Evolutionary conservation across 305 asterid genomes (phyloP).

Genomic region (Plantago coronopus): DNA sequence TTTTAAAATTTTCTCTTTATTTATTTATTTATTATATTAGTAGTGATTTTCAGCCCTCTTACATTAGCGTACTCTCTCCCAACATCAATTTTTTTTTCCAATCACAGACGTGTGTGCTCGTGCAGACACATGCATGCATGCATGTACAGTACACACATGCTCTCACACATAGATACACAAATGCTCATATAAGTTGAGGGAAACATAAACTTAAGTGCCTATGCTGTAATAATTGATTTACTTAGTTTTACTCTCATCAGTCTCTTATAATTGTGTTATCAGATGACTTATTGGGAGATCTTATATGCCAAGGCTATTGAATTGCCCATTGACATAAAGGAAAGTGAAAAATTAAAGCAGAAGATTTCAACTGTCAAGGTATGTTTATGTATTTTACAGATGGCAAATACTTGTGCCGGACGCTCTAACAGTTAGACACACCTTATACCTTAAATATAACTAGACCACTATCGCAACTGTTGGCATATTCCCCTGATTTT

Average conservation of each 20-base stretch:
- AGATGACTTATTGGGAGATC: slow-evolving; percentile 72
- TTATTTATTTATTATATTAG: too few relatives aligned
- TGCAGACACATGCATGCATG: too few relatives aligned
- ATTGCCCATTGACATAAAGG: slow-evolving; percentile 54
- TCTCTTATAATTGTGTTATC: slow-evolving; percentile 24
- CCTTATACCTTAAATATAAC: too few relatives aligned
- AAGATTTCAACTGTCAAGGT: slow-evolving; percentile 81
- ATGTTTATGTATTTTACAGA: slow-evolving; percentile 13
- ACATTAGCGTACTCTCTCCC: too few relatives aligned
- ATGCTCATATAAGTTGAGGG: slow-evolving; percentile 5
- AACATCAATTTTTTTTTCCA: too few relatives aligned
- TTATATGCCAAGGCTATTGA: slow-evolving; percentile 48
- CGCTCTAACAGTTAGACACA: too few relatives aligned
- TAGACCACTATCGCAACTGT: too few relatives aligned
- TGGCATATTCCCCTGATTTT: too few relatives aligned
- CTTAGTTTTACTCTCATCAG: slow-evolving; percentile 9
- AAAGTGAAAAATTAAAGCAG: slow-evolving; percentile 52
- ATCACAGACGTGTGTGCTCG: too few relatives aligned
- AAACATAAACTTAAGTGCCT: background rate
- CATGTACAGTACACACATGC: background rate
- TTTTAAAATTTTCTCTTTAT: too few relatives aligned
- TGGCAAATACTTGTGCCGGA: too few relatives aligned
- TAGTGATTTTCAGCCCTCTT: too few relatives aligned
- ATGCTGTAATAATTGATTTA: slow-evolving; percentile 16
- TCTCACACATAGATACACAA: background rate